phyloP scores from a whole-genome alignment of 306 rosid species.

The Erythrophleum fordii region DNA sequence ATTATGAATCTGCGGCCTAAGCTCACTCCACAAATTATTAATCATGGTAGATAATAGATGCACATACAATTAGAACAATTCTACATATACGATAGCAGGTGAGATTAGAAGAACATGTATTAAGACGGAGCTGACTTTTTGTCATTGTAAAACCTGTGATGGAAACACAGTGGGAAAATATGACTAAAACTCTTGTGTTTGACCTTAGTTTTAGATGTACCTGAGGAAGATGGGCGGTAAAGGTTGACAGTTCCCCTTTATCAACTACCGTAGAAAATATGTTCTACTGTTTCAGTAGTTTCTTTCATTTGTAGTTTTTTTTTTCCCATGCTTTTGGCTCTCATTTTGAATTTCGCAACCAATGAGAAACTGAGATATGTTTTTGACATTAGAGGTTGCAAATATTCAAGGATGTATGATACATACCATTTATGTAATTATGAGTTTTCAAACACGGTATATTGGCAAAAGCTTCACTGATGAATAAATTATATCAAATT shows the following conservation, averaged over 20 bases:
- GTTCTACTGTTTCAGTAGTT: slow-evolving; percentile 20
- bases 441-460: not conserved
- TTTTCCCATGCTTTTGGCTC: not conserved
- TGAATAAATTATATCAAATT: not conserved
- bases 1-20: not conserved
- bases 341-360: slow-evolving; percentile 8
- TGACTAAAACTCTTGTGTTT: slow-evolving; percentile 33
- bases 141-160: slow-evolving; percentile 13
- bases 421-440: not conserved
- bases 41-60: not conserved
- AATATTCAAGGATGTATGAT: not conserved
- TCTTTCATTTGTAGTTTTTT: not conserved
- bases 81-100: not conserved
- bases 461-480: not conserved
- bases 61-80: not conserved
- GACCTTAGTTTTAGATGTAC: slow-evolving; percentile 42
- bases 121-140: slow-evolving; percentile 36
- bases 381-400: slow-evolving; percentile 1
- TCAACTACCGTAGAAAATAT: slow-evolving; percentile 48
- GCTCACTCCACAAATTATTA: not conserved
- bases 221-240: slow-evolving; percentile 51
- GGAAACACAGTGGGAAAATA: slow-evolving; percentile 23
- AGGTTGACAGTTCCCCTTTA: slow-evolving; percentile 57
- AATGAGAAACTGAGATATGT: not conserved
- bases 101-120: slow-evolving; percentile 4